phyloP scores from a whole-genome alignment of 2,329 filamentous ascomycete species.

The Penicillium griseofulvum region DNA sequence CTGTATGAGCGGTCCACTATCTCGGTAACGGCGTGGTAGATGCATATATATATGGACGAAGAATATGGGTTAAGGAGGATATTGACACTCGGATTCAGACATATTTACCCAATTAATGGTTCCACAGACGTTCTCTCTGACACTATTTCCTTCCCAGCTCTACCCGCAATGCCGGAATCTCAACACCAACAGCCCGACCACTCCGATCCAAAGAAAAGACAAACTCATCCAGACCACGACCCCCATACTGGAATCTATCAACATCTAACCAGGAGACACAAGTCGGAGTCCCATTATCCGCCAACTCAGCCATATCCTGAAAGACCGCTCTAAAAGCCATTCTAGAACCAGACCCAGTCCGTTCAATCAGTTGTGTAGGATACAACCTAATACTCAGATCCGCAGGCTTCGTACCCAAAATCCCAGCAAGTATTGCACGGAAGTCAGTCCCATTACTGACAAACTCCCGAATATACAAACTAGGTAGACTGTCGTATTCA shows the following conservation, averaged over 20 bases:
- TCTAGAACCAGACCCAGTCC: not conserved
- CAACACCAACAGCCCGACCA: not conserved
- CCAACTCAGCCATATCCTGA: not conserved
- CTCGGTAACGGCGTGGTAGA: too few species aligned
- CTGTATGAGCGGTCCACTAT: too few species aligned
- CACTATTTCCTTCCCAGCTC: not conserved
- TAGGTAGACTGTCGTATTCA: not conserved
- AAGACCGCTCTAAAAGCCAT: not conserved
- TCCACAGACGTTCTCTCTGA: not conserved
- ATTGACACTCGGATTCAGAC: too few species aligned
- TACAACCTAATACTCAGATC: not conserved
- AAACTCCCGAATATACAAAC: not conserved
- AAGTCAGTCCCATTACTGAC: not conserved
- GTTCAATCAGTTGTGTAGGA: not conserved
- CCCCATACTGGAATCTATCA: not conserved
- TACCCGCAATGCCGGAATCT: not conserved
- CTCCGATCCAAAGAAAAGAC: not conserved
- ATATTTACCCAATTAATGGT: too few species aligned
- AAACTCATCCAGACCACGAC: not conserved
- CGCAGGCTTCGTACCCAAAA: not conserved
- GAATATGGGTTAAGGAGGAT: too few species aligned
- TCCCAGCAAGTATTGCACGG: not conserved
- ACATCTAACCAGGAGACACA: not conserved
- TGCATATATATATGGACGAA: too few species aligned
- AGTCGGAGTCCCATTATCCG: not conserved